Evolutionary conservation across 169 alveolate genomes (phyloP), one percentile per base, ranked within the genome.

Genomic region (Eimeria necatrix): DNA sequence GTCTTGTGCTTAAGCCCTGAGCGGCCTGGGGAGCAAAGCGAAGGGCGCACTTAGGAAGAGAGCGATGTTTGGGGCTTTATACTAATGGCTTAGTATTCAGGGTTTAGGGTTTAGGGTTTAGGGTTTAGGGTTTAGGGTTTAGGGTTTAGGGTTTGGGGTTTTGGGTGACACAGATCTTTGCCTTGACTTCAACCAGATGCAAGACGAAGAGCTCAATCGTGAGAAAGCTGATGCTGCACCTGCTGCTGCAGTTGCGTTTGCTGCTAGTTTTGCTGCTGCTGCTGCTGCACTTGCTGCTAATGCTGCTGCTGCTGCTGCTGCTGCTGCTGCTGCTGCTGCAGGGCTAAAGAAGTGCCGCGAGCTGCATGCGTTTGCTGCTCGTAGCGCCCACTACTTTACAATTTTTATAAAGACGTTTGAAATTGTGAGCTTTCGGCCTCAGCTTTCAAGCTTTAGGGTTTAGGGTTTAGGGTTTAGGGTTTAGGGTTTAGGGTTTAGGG

Each of bases 321-420:
- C 85, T 26, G 56, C 24, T 73, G 59, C 85, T 73, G 85, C 56
- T 73, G 56, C 56, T 26, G 85, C 85, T 73, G 85, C 85, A 73
- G 85, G 85, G 60, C 85, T 73, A 49, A 41, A 53, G 26, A 73
- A 73, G 56, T 73, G 85, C 32, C 60, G 24, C 1, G 85, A 26
- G 24, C 59, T 73, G 85, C 85, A 73, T n/a, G 85, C 56, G 4
- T 16, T 73, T 41, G 85, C 85, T 8, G 85, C 85, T 12, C 85
- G 85, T 3, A 73, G 85, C 12, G 56, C 85, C 6, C 85, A 73
- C 24, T 73, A 73, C 85, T 73, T 73, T 53, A 32, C 85, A 26
- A n/a, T 32, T 16, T 73, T 73, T 20, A 32, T 73, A 22, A 24
- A 53, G 24, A 73, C 85, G 20, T 73, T 73, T 73, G 85, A 73